Conservation (phyloP, 2,329 filamentous ascomycete species). For the Colletotrichum sublineola region DNA sequence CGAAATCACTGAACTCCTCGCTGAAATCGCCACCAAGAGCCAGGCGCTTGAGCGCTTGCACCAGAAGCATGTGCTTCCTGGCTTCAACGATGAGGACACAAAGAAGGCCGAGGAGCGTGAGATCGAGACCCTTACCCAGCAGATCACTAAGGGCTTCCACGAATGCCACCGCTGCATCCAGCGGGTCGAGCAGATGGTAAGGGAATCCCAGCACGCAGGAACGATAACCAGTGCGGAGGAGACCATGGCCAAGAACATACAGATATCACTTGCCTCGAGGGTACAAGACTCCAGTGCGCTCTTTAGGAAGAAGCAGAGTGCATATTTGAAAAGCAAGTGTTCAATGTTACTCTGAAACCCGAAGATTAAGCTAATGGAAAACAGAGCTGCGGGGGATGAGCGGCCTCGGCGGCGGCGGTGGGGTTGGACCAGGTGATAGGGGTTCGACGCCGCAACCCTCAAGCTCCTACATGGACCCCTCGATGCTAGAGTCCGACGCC, state of each 20-base stretch:
- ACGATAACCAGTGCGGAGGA: slow-evolving; percentile 86
- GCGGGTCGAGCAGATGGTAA: slow-evolving; percentile 87
- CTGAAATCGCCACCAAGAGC: slow-evolving; percentile 84
- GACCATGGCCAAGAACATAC: slow-evolving; percentile 95
- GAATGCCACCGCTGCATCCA: slow-evolving; percentile 91
- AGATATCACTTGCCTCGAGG: slow-evolving; percentile 87
- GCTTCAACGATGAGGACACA: slow-evolving; percentile 94
- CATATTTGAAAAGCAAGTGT: slow-evolving; percentile 87
- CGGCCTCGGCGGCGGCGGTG: slow-evolving; percentile 66
- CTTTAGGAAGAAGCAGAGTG: slow-evolving; percentile 97
- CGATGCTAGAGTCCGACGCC: slow-evolving; percentile 91
- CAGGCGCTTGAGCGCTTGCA: slow-evolving; percentile 91
- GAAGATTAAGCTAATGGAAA: neutral
- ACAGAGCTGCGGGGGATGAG: slow-evolving; percentile 81
- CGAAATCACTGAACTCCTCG: slow-evolving; percentile 87
- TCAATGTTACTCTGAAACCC: neutral
- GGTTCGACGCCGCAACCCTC: slow-evolving; percentile 62
- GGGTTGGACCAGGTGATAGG: slow-evolving; percentile 65
- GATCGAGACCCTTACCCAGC: slow-evolving; percentile 91
- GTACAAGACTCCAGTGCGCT: slow-evolving; percentile 92
- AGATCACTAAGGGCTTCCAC: slow-evolving; percentile 90
- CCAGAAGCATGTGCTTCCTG: slow-evolving; percentile 95
- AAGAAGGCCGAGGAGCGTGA: slow-evolving; percentile 89
- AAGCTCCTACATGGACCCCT: slow-evolving; percentile 81
- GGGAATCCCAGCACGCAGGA: slow-evolving; percentile 80